Evolutionary conservation across 129 eudicot species (phyloP).

Genomic region (Flaveria bidentis): DNA sequence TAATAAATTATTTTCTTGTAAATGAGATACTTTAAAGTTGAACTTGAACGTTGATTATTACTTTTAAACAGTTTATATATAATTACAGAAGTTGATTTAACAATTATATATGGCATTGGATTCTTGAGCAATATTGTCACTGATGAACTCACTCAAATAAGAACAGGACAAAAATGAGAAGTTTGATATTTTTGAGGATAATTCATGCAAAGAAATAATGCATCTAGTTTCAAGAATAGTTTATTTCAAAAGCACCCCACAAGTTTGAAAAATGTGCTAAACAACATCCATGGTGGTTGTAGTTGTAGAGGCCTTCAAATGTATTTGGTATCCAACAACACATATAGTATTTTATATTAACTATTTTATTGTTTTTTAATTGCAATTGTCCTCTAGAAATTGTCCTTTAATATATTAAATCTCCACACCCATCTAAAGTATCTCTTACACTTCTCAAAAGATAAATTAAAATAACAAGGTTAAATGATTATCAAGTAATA

Average conservation of each 20-base stretch:
- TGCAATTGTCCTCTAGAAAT: background rate
- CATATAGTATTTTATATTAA: conserved; percentile 4
- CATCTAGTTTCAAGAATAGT: conserved; percentile 6
- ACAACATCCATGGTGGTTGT: conserved; percentile 39
- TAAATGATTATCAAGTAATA: background rate
- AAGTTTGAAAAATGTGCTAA: conserved; percentile 43
- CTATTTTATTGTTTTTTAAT: background rate
- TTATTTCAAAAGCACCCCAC: conserved; percentile 40
- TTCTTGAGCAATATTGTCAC: conserved; percentile 32
- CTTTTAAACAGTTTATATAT: background rate
- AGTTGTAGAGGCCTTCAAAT: conserved; percentile 27
- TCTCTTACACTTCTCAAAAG: conserved; percentile 23
- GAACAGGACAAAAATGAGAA: conserved; percentile 22
- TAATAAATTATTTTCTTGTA: no score
- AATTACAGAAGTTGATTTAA: background rate
- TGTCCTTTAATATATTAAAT: background rate
- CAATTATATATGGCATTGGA: conserved; percentile 15
- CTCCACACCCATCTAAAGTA: background rate
- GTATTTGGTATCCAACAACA: conserved; percentile 41
- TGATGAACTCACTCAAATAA: conserved; percentile 29
- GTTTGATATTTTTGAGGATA: conserved; percentile 19
- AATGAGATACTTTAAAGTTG: background rate
- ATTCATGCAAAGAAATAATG: conserved; percentile 30
- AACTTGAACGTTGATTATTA: background rate
- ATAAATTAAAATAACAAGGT: background rate